Conservation (phyloP, 768 basidiomycete genomes). For the Russula sp. region DNA sequence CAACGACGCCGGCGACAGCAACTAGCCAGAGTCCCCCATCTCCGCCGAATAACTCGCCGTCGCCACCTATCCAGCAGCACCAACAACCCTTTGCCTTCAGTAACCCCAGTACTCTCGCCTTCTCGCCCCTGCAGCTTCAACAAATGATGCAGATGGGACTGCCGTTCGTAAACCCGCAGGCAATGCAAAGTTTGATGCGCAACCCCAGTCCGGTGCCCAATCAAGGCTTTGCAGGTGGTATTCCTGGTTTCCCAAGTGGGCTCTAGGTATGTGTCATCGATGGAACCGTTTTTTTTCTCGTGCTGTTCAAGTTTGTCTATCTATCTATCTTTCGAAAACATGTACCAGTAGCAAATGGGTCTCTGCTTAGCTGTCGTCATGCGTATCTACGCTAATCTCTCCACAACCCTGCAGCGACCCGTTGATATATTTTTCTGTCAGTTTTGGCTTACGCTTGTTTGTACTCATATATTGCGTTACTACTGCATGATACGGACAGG, state of each 20-base stretch:
- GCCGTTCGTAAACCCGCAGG: slow-evolving; percentile 58
- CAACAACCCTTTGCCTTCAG: slow-evolving; percentile 50
- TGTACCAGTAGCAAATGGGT: slow-evolving; percentile 22
- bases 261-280: slow-evolving; percentile 22
- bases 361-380: slow-evolving; percentile 1
- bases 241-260: slow-evolving; percentile 26
- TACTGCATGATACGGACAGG: slow-evolving; percentile 42
- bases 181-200: slow-evolving; percentile 87
- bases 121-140: slow-evolving; percentile 48
- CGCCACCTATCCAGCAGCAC: slow-evolving; percentile 44
- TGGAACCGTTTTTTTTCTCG: background rate
- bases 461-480: slow-evolving; percentile 35
- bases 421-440: slow-evolving; percentile 13
- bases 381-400: slow-evolving; percentile 8
- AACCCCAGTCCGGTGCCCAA: slow-evolving; percentile 66
- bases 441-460: slow-evolving; percentile 24
- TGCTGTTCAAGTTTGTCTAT: background rate
- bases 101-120: slow-evolving; percentile 55
- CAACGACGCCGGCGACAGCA: slow-evolving; percentile 33
- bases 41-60: slow-evolving; percentile 36
- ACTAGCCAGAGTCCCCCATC: slow-evolving; percentile 36
- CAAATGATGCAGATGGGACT: slow-evolving; percentile 55
- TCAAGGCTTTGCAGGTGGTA: slow-evolving; percentile 36
- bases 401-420: background rate
- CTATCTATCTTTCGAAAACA: background rate